Evolutionary conservation across 805 yeast genomes (phyloP).

Genomic region (Candida railenensis): DNA sequence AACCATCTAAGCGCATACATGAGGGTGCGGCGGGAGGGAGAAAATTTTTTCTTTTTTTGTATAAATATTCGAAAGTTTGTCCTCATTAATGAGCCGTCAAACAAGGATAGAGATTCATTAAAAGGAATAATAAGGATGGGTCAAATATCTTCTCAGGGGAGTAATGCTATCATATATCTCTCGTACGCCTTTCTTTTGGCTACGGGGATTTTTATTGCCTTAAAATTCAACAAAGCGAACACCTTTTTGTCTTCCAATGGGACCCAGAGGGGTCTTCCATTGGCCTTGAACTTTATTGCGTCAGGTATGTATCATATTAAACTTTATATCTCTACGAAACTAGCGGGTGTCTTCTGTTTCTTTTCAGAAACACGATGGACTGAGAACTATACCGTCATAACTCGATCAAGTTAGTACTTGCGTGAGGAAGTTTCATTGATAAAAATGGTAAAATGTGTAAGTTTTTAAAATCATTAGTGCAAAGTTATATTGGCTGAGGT

Average conservation of each 20-base stretch:
- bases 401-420: conserved; percentile 46
- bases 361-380: conserved; percentile 20
- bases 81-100: background rate
- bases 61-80: background rate
- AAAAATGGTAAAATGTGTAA: background rate
- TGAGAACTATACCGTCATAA: conserved; percentile 42
- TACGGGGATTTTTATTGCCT: conserved; percentile 49
- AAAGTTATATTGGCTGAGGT: too few relatives aligned
- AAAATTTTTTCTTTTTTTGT: background rate
- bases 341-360: conserved; percentile 33
- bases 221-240: conserved; percentile 50
- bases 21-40: background rate
- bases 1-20: background rate
- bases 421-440: conserved; percentile 37
- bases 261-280: conserved; percentile 74
- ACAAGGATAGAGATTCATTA: background rate
- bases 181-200: conserved; percentile 39
- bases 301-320: conserved; percentile 62
- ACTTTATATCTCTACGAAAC: conserved; percentile 9
- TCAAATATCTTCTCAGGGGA: conserved; percentile 36
- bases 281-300: conserved; percentile 87
- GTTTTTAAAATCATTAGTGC: too few relatives aligned
- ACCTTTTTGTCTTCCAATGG: conserved; percentile 77
- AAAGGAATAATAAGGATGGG: too few relatives aligned
- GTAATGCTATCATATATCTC: conserved; percentile 43